These are phyloP conservation scores for Passiflora organensis DNA, from an alignment of 345 rosid genomes.

Conservation along the genomic window DNA sequence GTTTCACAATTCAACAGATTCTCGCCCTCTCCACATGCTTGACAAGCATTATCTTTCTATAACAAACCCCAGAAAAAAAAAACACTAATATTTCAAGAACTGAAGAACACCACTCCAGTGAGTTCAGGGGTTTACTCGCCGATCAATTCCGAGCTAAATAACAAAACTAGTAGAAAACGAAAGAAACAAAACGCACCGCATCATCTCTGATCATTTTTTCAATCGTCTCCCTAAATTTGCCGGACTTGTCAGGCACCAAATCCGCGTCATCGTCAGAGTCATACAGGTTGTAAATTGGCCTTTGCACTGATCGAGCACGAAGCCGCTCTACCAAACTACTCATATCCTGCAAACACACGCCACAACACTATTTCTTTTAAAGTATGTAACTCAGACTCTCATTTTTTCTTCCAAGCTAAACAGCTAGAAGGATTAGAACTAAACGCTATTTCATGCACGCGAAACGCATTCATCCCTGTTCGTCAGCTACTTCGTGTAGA, in stretches of 20 bases:
- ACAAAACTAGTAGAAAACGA: neutral
- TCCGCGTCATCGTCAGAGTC: constrained; percentile 94
- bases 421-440: neutral
- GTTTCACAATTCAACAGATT: constrained; percentile 79
- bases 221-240: constrained; percentile 44
- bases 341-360: constrained; percentile 55
- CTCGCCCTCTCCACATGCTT: constrained; percentile 78
- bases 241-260: constrained; percentile 44
- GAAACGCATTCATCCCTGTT: neutral
- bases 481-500: neutral
- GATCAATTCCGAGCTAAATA: neutral
- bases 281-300: constrained; percentile 78
- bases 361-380: too few relatives aligned
- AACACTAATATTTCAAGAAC: neutral
- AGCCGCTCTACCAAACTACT: constrained; percentile 98
- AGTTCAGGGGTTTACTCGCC: too few relatives aligned
- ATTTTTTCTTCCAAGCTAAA: too few relatives aligned
- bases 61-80: neutral
- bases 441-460: neutral
- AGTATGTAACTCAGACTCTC: too few relatives aligned
- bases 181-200: constrained; percentile 45
- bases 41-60: constrained; percentile 71
- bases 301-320: constrained; percentile 77
- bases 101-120: neutral
- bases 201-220: constrained; percentile 78